Evolutionary conservation across 495 filamentous ascomycete species (phyloP).

Genomic region (Lasiosphaeria ovina): DNA sequence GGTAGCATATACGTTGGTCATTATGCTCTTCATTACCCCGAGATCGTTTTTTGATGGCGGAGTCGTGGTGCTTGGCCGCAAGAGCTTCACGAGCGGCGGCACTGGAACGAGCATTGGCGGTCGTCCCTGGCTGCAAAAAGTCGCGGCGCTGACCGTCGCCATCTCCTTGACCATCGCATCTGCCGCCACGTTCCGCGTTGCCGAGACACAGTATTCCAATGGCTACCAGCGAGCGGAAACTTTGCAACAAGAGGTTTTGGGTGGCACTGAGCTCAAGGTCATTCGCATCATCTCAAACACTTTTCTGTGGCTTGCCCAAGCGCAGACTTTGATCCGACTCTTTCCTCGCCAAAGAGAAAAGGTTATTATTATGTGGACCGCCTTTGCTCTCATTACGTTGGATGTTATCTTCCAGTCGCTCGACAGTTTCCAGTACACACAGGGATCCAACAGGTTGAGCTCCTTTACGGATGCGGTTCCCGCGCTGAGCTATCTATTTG

Average conservation of each 20-base stretch:
- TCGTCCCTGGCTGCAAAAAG: constrained; percentile 92
- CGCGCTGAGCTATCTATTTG: constrained; percentile 90
- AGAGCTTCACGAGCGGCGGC: constrained; percentile 79
- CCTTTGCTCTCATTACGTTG: constrained; percentile 85
- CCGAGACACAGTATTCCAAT: constrained; percentile 70
- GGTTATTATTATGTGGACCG: constrained; percentile 97
- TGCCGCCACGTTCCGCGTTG: constrained; percentile 80
- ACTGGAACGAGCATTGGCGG: constrained; percentile 83
- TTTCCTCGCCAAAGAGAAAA: constrained; percentile 98
- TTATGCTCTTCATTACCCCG: constrained; percentile 90
- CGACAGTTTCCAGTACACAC: constrained; percentile 73
- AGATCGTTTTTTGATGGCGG: constrained; percentile 86
- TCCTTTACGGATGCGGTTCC: constrained; percentile 86
- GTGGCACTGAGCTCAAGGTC: constrained; percentile 78
- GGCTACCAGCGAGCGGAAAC: constrained; percentile 69
- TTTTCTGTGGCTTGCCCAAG: constrained; percentile 95
- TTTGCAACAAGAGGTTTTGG: constrained; percentile 71
- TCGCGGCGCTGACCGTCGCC: constrained; percentile 85
- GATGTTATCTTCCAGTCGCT: constrained; percentile 86
- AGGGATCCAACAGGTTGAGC: constrained; percentile 60
- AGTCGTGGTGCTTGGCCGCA: constrained; percentile 73
- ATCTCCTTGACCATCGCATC: constrained; percentile 92
- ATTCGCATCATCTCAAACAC: constrained; percentile 90
- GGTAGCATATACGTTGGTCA: constrained; percentile 88
- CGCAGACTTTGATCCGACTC: constrained; percentile 90